Evolutionary conservation across 1,139 yeast species (phyloP).

Genomic region (Sugiyamaella pinicola): DNA sequence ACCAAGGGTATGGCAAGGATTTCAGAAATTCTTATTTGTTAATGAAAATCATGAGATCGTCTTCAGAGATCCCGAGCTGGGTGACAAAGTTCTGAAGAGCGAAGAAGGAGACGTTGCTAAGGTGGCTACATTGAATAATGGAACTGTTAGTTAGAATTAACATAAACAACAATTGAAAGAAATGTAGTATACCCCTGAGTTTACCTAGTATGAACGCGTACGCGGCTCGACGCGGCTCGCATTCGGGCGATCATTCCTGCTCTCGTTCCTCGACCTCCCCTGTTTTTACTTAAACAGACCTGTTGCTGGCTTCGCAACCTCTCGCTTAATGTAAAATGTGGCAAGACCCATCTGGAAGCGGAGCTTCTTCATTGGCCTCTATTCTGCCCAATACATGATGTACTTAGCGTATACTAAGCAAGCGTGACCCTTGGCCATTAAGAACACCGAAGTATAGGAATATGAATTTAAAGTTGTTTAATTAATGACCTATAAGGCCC

Average conservation of each 20-base stretch:
- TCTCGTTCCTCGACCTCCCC: not conserved
- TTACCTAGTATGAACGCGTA: not conserved
- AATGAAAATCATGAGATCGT: slow-evolving; percentile 23
- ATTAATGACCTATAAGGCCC: too few relatives aligned
- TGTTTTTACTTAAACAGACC: not conserved
- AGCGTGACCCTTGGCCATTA: too few relatives aligned
- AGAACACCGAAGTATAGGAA: too few relatives aligned
- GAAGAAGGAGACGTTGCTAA: slow-evolving; percentile 21
- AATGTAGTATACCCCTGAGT: slow-evolving; percentile 6
- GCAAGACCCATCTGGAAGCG: too few relatives aligned
- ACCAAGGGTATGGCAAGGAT: slow-evolving; percentile 28
- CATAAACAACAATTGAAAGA: too few relatives aligned
- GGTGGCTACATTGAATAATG: slow-evolving; percentile 22
- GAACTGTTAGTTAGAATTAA: slow-evolving; percentile 19
- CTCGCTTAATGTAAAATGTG: too few relatives aligned
- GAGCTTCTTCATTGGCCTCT: too few relatives aligned
- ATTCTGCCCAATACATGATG: too few relatives aligned
- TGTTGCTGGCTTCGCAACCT: not conserved
- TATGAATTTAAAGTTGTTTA: too few relatives aligned
- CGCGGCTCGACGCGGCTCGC: not conserved
- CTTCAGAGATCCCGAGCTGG: slow-evolving; percentile 18
- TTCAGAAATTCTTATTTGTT: slow-evolving; percentile 25
- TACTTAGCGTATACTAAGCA: too few relatives aligned
- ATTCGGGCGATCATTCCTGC: not conserved
- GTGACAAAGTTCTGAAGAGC: slow-evolving; percentile 3